phyloP scores from a whole-genome alignment of 306 rosid genomes.

The Cicer bijugum region DNA sequence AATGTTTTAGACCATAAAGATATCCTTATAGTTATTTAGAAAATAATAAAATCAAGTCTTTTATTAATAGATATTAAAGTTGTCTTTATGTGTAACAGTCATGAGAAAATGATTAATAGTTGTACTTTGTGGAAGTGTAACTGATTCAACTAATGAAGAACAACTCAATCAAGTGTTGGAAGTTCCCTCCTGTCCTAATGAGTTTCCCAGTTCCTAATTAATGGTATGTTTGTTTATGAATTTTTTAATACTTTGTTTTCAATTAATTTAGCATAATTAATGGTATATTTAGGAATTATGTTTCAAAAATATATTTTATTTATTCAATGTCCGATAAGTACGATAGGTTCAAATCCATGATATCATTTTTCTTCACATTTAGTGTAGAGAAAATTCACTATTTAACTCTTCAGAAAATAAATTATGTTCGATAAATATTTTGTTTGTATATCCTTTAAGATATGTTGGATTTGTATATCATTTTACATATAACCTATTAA shows the following conservation, averaged over 20 bases:
- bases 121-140: neutral
- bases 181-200: neutral
- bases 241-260: neutral
- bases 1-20: slow-evolving; percentile 1
- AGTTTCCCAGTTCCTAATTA: neutral
- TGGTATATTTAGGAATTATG: neutral
- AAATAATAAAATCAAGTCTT: neutral
- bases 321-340: neutral
- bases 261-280: neutral
- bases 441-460: no score
- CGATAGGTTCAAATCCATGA: no score
- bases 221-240: neutral
- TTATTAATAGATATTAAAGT: neutral
- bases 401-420: no score
- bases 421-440: no score
- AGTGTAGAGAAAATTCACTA: no score
- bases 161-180: neutral
- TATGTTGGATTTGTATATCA: no score
- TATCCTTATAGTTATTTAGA: neutral
- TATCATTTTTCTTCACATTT: no score
- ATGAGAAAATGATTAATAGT: neutral
- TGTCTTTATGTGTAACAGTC: neutral
- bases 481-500: no score
- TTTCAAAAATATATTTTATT: neutral
- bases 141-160: no score